A percentile compares a stretch with the other conserved stretches of the same genome.
These are phyloP conservation scores for Sporothrix euskadiensis DNA, from an alignment of 2,329 filamentous ascomycete species.

Conservation along the genomic window DNA sequence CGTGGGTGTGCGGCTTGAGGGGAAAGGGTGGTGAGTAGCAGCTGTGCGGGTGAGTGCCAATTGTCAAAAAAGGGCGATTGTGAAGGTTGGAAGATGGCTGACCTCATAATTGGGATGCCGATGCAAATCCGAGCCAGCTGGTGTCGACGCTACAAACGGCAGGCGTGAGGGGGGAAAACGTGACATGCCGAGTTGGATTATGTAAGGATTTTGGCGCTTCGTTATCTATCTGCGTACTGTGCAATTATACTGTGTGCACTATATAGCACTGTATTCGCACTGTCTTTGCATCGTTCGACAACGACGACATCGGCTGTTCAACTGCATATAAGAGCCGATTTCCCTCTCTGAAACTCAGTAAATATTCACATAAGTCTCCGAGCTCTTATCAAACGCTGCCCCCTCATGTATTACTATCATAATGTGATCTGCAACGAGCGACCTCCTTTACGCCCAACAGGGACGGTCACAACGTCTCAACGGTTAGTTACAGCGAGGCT, in stretches of 20 bases:
- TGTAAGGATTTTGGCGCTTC: neutral
- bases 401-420: neutral
- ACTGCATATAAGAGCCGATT: neutral
- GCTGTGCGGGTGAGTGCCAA: constrained; percentile 5
- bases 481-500: neutral
- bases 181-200: constrained; percentile 19
- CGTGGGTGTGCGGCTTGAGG: neutral
- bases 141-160: neutral
- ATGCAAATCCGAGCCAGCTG: constrained; percentile 33
- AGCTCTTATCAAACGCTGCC: neutral
- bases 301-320: neutral
- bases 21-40: neutral
- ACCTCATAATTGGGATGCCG: constrained; percentile 29
- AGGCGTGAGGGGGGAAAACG: neutral
- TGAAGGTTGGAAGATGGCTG: neutral
- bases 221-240: neutral
- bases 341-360: neutral
- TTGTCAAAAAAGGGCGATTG: neutral
- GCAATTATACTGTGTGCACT: neutral
- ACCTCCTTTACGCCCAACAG: neutral
- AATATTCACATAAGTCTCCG: neutral
- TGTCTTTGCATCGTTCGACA: neutral
- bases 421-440: neutral
- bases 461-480: neutral
- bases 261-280: neutral